Base-by-base conservation (phyloP, 257 asterid species). In the Lycium barbarum region DNA sequence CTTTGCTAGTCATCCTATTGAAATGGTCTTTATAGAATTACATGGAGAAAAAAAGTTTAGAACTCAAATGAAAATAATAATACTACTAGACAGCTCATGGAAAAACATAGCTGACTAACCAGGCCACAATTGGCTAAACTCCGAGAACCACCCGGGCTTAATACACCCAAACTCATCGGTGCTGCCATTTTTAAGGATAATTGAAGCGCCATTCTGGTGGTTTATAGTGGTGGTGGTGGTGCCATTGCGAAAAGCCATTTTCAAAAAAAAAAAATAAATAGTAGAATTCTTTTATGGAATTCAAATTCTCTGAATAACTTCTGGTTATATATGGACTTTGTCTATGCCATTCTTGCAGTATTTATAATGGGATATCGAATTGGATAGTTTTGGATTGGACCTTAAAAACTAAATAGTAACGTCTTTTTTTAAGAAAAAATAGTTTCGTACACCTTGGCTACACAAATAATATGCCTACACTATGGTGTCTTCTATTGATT, bases 61-160 rank as follows among this genome's bases (percentile, higher is more conserved):
- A 54, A 54, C 12, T 17, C 13, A 0, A 12, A 54, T 26, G 15
- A 54, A 10, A 54, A 54, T 11, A 53, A 54, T 47, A 47, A 6
- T 47, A 47, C 53, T 6, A 47, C 53, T 47, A 26, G 33, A 53
- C 15, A 10, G 13, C 18, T 7, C 61, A 11, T 12, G 5, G 18
- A 11, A 12, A 54, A 54, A 54, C 61, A 55, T 55, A n/a, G 61
- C 3, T 55, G 61, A 55, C n/a, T 55, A 14, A 80, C 80, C 80
- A 0, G 80, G 80, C 80, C 80, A 73, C 80, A 76, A 45, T 76
- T 76, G 63, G 62, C 82, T 76, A 10, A 76, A 76, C 82, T 51
- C 63, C 18, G 82, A 76, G 57, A 76, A 76, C 82, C 82, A 76
- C 36, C 82, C 63, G 3, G 82, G 82, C 61, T 76, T 76, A 47